Evolutionary conservation across 2,329 filamentous ascomycete genomes (phyloP).

Genomic region (Microascus cirrosus): DNA sequence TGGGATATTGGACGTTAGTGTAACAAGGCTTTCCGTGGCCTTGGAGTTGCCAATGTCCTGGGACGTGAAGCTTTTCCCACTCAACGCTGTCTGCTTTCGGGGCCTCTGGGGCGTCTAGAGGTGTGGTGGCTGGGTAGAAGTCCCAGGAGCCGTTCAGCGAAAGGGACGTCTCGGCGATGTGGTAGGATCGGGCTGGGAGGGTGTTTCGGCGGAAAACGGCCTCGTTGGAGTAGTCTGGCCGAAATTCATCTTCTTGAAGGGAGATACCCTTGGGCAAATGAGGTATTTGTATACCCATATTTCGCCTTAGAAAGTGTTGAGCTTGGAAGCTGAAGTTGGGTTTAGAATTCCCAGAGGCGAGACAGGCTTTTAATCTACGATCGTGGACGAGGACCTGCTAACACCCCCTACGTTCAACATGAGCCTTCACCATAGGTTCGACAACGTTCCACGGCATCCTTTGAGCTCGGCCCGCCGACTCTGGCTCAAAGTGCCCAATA

Average conservation of each 20-base stretch:
- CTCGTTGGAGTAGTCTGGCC: slow-evolving; percentile 52
- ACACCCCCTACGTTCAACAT: too few relatives aligned
- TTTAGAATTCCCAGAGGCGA: background rate
- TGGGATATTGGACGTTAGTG: slow-evolving; percentile 58
- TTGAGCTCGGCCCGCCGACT: background rate
- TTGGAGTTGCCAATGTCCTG: slow-evolving; percentile 61
- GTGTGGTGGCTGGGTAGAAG: slow-evolving; percentile 36
- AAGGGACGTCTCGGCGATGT: slow-evolving; percentile 34
- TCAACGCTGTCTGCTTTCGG: slow-evolving; percentile 22
- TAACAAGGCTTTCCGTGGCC: slow-evolving; percentile 58
- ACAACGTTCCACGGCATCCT: too few relatives aligned
- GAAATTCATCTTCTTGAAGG: slow-evolving; percentile 1
- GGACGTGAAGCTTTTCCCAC: slow-evolving; percentile 45
- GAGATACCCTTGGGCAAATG: background rate
- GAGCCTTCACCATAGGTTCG: too few relatives aligned
- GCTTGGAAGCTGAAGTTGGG: background rate
- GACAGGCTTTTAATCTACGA: too few relatives aligned
- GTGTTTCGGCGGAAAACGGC: slow-evolving; percentile 49
- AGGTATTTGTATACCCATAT: background rate
- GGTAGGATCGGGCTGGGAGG: slow-evolving; percentile 36
- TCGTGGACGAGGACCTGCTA: too few relatives aligned
- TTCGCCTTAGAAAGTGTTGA: too few relatives aligned
- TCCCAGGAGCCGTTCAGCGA: slow-evolving; percentile 42
- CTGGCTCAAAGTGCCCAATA: background rate
- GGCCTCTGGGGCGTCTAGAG: slow-evolving; percentile 28